Evolutionary conservation across 768 basidiomycete species (phyloP).

Genomic region (Agaricus subrufescens): DNA sequence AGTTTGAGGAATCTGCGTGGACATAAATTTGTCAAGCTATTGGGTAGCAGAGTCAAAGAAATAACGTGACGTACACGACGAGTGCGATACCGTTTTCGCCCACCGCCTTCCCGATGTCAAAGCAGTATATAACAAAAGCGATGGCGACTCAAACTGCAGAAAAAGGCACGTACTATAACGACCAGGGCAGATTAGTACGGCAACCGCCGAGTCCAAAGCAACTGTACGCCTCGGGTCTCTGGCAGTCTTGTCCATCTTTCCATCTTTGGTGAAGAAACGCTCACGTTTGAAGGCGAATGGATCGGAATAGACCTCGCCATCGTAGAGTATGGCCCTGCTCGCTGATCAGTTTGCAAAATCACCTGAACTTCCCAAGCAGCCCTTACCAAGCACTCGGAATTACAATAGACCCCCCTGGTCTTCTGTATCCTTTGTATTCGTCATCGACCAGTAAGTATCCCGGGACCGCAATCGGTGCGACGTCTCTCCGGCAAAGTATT

Average conservation of each 20-base stretch:
- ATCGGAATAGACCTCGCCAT: conserved; percentile 33
- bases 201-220: conserved; percentile 27
- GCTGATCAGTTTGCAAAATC: background rate
- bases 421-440: conserved; percentile 24
- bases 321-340: conserved; percentile 35
- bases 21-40: background rate
- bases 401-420: conserved; percentile 27
- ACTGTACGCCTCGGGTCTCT: conserved; percentile 20
- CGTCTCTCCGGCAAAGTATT: conserved; percentile 21
- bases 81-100: conserved; percentile 14
- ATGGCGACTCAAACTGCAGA: conserved; percentile 21
- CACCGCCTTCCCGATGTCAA: conserved; percentile 20
- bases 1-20: conserved; percentile 14
- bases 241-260: conserved; percentile 19
- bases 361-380: background rate
- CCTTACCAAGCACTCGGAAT: conserved; percentile 30
- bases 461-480: conserved; percentile 19
- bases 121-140: conserved; percentile 17
- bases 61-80: conserved; percentile 13
- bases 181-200: conserved; percentile 22
- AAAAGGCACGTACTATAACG: conserved; percentile 21
- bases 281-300: conserved; percentile 37
- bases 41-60: too few species aligned
- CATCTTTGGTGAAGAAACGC: conserved; percentile 26
- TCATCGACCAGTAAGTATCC: conserved; percentile 20